These are phyloP conservation scores for Lactarius sp. DNA, from an alignment of 768 basidiomycete species.

Conservation along the genomic window DNA sequence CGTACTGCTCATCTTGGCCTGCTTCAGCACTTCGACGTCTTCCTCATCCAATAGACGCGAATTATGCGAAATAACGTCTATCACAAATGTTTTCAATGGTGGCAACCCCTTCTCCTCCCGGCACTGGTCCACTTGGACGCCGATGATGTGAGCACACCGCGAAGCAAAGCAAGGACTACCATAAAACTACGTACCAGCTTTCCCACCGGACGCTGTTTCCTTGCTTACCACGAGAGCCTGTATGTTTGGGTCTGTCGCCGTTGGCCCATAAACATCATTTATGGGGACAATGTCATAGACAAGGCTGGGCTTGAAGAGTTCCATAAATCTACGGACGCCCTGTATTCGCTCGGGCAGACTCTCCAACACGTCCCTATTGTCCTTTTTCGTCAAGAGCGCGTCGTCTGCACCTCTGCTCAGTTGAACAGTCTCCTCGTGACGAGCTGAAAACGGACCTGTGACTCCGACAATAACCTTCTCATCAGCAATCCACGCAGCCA, in stretches of 20 bases:
- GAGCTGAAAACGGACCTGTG: conserved; percentile 50
- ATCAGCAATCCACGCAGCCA: conserved; percentile 78
- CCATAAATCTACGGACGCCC: conserved; percentile 62
- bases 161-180: neutral
- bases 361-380: conserved; percentile 63
- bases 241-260: conserved; percentile 80
- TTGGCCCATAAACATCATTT: conserved; percentile 87
- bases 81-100: conserved; percentile 62
- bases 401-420: conserved; percentile 46
- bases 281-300: conserved; percentile 68
- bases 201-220: conserved; percentile 78
- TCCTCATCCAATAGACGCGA: conserved; percentile 53
- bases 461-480: conserved; percentile 87
- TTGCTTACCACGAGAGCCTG: conserved; percentile 88
- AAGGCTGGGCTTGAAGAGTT: conserved; percentile 62
- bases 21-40: conserved; percentile 64
- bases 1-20: conserved; percentile 92
- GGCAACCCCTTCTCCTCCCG: conserved; percentile 54
- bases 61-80: conserved; percentile 83
- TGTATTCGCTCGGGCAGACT: conserved; percentile 50
- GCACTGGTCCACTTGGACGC: conserved; percentile 53
- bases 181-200: conserved; percentile 50
- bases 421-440: neutral
- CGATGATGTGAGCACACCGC: neutral
- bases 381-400: conserved; percentile 63